Conservation (phyloP, 1,139 yeast genomes). For the Suhomyces kunorum region DNA sequence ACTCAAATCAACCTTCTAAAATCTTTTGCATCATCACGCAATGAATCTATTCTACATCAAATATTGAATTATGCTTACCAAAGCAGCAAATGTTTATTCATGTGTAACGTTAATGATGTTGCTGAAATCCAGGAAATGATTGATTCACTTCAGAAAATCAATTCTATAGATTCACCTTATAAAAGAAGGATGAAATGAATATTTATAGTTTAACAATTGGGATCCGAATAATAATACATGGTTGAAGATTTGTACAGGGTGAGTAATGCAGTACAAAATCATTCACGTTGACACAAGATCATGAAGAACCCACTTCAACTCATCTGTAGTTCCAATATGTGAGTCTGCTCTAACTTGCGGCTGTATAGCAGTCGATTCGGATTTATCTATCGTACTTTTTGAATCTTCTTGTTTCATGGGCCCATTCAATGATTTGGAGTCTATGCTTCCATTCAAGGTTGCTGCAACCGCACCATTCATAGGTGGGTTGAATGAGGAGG, state of each 20-base stretch:
- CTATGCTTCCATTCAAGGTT: constrained; percentile 11
- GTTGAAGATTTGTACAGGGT: constrained; percentile 1
- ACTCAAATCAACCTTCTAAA: background rate
- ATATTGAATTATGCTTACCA: constrained; percentile 21
- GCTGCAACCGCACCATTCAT: constrained; percentile 4
- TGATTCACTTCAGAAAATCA: constrained; percentile 10
- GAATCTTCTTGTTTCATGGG: constrained; percentile 14
- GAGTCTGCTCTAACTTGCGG: constrained; percentile 22
- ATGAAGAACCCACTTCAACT: constrained; percentile 69
- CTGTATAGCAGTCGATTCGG: constrained; percentile 11
- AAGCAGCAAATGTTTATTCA: constrained; percentile 28
- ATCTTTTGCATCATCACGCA: background rate
- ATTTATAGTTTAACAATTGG: constrained; percentile 3
- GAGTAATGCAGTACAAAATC: background rate
- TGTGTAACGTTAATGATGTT: constrained; percentile 16
- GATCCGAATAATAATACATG: constrained; percentile 10
- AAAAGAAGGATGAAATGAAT: constrained; percentile 16
- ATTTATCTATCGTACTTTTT: constrained; percentile 12
- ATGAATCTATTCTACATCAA: constrained; percentile 15
- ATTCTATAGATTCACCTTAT: constrained; percentile 22
- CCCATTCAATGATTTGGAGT: constrained; percentile 8
- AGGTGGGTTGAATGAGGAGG: background rate
- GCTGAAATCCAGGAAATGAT: constrained; percentile 16
- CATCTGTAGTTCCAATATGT: constrained; percentile 65
- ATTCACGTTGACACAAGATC: constrained; percentile 49